phyloP scores from a whole-genome alignment of 2,329 filamentous ascomycete species.

The Fusarium pilosicola region DNA sequence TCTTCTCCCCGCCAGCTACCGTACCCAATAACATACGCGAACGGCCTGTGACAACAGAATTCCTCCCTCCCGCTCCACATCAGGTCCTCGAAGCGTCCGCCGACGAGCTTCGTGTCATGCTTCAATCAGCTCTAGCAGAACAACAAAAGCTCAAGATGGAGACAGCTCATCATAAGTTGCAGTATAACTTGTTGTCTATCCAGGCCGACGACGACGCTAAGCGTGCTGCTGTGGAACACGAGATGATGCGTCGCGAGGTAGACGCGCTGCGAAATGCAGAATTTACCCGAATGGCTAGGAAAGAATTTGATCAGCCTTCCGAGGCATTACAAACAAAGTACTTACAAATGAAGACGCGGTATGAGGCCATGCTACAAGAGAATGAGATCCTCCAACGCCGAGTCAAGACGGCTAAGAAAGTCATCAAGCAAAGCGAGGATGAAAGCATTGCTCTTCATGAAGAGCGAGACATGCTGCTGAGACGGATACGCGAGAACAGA shows the following conservation, averaged over 20 bases:
- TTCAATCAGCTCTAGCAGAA: slow-evolving; percentile 65
- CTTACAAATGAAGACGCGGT: slow-evolving; percentile 71
- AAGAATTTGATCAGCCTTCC: slow-evolving; percentile 61
- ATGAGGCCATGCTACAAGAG: slow-evolving; percentile 73
- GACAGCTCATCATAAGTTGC: slow-evolving; percentile 88
- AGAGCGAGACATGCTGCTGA: slow-evolving; percentile 80
- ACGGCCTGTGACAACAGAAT: slow-evolving; percentile 51
- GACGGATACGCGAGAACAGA: slow-evolving; percentile 87
- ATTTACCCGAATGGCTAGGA: slow-evolving; percentile 69
- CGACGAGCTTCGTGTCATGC: slow-evolving; percentile 67
- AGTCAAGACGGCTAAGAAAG: slow-evolving; percentile 77
- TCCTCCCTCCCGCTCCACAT: slow-evolving; percentile 57
- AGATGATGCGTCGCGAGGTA: slow-evolving; percentile 89
- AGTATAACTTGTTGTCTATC: slow-evolving; percentile 84
- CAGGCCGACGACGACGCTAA: slow-evolving; percentile 88
- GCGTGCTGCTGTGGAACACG: slow-evolving; percentile 88
- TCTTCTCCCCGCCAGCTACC: slow-evolving; percentile 66
- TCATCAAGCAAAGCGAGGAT: slow-evolving; percentile 82
- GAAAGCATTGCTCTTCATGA: slow-evolving; percentile 76
- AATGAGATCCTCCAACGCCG: slow-evolving; percentile 72
- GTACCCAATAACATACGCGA: slow-evolving; percentile 50
- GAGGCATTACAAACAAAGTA: slow-evolving; percentile 65
- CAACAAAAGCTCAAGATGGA: slow-evolving; percentile 77
- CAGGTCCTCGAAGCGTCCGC: slow-evolving; percentile 63
- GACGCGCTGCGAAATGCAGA: slow-evolving; percentile 83